Evolutionary conservation across 1,284 basidiomycete genomes (phyloP).

Genomic region (Inonotus obliquus): DNA sequence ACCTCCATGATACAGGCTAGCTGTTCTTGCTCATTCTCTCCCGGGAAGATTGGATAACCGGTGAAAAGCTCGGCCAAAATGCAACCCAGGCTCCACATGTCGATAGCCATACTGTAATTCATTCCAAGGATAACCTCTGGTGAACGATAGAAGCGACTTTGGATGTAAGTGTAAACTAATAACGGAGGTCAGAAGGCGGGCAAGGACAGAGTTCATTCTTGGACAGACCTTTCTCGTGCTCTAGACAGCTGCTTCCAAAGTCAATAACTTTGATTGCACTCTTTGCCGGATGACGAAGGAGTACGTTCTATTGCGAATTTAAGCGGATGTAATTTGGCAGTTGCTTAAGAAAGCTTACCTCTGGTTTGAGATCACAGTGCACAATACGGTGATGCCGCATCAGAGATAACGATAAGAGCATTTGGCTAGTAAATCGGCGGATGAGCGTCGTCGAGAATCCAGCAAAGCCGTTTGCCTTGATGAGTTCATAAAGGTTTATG

Average conservation of each 20-base stretch:
- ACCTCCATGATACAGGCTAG: conserved; percentile 99
- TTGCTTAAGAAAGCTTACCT: conserved; percentile 47
- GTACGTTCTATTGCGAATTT: conserved; percentile 70
- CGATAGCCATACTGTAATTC: conserved; percentile 94
- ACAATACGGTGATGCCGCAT: conserved; percentile 98
- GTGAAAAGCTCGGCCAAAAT: conserved; percentile 97
- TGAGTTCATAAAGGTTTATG: conserved; percentile 98
- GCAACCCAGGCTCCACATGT: conserved; percentile 98
- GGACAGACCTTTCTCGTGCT: conserved; percentile 92
- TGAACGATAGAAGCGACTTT: conserved; percentile 96
- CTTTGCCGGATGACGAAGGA: conserved; percentile 91
- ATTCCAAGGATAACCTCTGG: conserved; percentile 91
- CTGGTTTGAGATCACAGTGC: conserved; percentile 99
- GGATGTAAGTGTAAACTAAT: conserved; percentile 94
- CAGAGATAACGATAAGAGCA: conserved; percentile 85
- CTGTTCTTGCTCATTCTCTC: conserved; percentile 99
- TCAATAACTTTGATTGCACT: conserved; percentile 98
- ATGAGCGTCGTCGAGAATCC: conserved; percentile 96
- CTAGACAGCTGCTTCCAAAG: conserved; percentile 97
- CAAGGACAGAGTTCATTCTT: neutral
- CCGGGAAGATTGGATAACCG: conserved; percentile 98
- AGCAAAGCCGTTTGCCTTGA: conserved; percentile 97
- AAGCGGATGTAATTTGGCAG: neutral
- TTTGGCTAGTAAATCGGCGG: conserved; percentile 94
- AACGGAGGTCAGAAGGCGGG: conserved; percentile 11